A percentile compares a stretch with the other conserved stretches of the same genome.
phyloP scores from a whole-genome alignment of 805 yeast species.

The Blastobotrys parvus region DNA sequence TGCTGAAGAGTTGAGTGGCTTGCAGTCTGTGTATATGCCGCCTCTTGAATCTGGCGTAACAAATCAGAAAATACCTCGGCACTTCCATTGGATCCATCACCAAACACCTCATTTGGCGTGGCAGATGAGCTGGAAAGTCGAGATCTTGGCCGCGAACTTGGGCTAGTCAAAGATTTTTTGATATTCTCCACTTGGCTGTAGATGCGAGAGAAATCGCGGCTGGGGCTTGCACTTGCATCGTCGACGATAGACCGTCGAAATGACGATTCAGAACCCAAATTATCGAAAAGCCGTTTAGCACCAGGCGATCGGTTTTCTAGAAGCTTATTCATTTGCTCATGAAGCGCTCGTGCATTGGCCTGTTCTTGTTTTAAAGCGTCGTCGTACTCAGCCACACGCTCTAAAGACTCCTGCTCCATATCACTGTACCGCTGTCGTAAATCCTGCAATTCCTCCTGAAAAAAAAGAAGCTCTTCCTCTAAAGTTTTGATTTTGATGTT shows the following conservation, averaged over 20 bases:
- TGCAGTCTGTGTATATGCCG: neutral
- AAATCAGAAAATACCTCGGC: neutral
- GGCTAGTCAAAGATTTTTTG: constrained; percentile 1
- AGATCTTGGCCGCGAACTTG: neutral
- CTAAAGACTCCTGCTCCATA: neutral
- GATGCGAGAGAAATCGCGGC: neutral
- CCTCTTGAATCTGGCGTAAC: constrained; percentile 2
- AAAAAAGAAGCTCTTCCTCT: constrained; percentile 1
- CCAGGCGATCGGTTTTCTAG: neutral
- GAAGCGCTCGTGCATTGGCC: neutral
- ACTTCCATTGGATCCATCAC: neutral
- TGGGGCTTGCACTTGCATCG: neutral
- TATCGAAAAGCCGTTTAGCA: neutral
- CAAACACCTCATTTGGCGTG: neutral
- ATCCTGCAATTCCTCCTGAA: constrained; percentile 2
- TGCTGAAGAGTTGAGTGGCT: neutral
- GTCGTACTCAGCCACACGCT: neutral
- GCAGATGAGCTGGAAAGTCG: constrained; percentile 1
- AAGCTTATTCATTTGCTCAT: too few species aligned
- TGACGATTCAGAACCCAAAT: neutral
- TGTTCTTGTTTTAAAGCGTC: neutral
- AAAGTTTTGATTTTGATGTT: constrained; percentile 2
- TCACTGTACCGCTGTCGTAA: neutral
- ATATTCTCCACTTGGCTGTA: constrained; percentile 2
- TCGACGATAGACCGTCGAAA: neutral